Evolutionary conservation across 179 eudicot species (phyloP).

Genomic region (Silene vulgaris): DNA sequence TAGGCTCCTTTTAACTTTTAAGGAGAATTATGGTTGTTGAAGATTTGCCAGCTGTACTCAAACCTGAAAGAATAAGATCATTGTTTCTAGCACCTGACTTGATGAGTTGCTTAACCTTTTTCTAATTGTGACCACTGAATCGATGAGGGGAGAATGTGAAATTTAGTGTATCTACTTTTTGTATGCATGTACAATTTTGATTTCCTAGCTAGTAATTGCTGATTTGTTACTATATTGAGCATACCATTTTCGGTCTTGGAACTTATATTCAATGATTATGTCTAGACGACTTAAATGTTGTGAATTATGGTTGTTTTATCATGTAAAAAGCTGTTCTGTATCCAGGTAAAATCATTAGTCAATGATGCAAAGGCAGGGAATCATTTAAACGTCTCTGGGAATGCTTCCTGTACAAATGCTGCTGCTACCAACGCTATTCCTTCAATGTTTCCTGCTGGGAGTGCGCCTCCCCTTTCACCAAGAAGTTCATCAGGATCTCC

Average conservation of each 20-base stretch:
- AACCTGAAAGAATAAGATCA: too few relatives aligned
- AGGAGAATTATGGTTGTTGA: too few relatives aligned
- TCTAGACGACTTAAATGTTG: neutral
- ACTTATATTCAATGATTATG: neutral
- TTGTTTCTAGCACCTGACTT: too few relatives aligned
- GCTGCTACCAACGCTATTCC: slow-evolving; percentile 65
- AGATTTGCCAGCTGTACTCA: too few relatives aligned
- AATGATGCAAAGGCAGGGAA: slow-evolving; percentile 77
- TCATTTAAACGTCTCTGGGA: slow-evolving; percentile 57
- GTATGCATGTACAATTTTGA: too few relatives aligned
- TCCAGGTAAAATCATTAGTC: slow-evolving; percentile 79
- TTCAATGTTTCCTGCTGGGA: slow-evolving; percentile 94
- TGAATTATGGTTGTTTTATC: neutral
- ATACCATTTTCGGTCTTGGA: neutral
- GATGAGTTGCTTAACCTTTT: too few relatives aligned
- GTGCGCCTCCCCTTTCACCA: slow-evolving; percentile 95
- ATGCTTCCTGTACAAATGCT: slow-evolving; percentile 62
- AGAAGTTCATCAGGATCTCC: slow-evolving; percentile 96
- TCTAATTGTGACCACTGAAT: too few relatives aligned
- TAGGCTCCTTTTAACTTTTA: too few relatives aligned
- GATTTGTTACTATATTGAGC: neutral
- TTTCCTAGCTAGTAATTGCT: too few relatives aligned
- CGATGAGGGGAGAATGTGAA: too few relatives aligned
- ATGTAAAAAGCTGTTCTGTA: neutral
- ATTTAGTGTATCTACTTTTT: too few relatives aligned